phyloP scores from a whole-genome alignment of 306 rosid genomes.

The Fragaria ananassa region DNA sequence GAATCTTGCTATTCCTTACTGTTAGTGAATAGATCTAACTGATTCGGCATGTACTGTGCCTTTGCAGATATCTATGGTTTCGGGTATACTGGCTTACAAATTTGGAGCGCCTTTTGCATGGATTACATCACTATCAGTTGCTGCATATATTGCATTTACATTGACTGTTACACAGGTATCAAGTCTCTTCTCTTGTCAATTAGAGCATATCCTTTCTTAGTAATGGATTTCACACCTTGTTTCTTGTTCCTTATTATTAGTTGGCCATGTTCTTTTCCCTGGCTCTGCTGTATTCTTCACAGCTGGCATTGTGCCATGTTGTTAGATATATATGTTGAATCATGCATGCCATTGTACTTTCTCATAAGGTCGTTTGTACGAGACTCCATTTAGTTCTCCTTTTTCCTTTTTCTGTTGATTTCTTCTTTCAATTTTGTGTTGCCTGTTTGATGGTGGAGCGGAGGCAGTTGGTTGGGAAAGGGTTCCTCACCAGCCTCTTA shows the following conservation, averaged over 20 bases:
- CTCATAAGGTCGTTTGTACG: neutral
- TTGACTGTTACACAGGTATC: constrained; percentile 85
- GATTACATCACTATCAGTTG: constrained; percentile 93
- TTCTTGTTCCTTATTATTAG: neutral
- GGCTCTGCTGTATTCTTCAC: neutral
- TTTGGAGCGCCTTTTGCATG: constrained; percentile 94
- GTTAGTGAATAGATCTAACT: constrained; percentile 39
- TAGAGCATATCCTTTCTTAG: neutral
- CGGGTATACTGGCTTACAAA: constrained; percentile 95
- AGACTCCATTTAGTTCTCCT: neutral
- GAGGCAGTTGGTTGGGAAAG: neutral
- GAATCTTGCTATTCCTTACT: constrained; percentile 33
- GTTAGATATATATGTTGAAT: neutral
- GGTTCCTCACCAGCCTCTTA: neutral
- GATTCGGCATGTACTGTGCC: constrained; percentile 57
- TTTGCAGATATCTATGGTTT: constrained; percentile 94
- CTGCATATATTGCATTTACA: constrained; percentile 81
- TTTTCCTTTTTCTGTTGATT: neutral
- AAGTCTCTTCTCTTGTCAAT: constrained; percentile 21
- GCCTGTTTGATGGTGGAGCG: neutral
- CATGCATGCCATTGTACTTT: neutral
- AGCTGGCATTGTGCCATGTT: neutral
- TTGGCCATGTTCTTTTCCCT: neutral
- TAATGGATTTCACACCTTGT: constrained; percentile 9
- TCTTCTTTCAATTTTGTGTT: neutral